Evolutionary conservation across 345 rosid genomes (phyloP).

Genomic region (Sapria himalayana): DNA sequence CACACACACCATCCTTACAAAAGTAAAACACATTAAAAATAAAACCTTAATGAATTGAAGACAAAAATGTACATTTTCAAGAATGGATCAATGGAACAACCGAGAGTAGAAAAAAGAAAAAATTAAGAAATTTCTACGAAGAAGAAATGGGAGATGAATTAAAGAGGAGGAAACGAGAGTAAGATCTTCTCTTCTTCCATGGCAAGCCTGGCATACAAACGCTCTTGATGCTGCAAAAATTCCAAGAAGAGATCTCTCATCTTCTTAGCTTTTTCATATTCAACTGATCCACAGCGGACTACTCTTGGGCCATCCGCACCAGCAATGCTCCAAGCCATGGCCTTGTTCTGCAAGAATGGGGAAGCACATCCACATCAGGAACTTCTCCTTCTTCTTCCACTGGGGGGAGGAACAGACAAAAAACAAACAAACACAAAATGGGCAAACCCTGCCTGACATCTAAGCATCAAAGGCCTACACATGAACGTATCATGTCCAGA

Average conservation of each 20-base stretch:
- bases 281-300: conserved; percentile 14
- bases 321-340: not conserved
- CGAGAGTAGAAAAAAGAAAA: no score
- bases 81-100: no score
- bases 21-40: no score
- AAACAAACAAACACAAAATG: no score
- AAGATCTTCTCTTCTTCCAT: conserved; percentile 9
- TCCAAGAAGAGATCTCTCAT: conserved; percentile 15
- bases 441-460: conserved; percentile 10
- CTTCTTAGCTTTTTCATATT: conserved; percentile 14
- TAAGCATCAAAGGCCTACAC: conserved; percentile 7
- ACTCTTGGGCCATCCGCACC: conserved; percentile 10
- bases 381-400: not conserved
- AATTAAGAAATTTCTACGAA: no score
- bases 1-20: no score
- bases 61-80: no score
- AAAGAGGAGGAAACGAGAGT: conserved; percentile 4
- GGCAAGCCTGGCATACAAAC: conserved; percentile 13
- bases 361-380: not conserved
- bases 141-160: no score
- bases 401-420: not conserved
- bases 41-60: no score
- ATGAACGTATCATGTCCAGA: conserved; percentile 3
- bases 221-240: conserved; percentile 13
- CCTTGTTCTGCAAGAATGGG: conserved; percentile 7